phyloP scores from a whole-genome alignment of 257 asterid species.

The Scutellaria galericulata region DNA sequence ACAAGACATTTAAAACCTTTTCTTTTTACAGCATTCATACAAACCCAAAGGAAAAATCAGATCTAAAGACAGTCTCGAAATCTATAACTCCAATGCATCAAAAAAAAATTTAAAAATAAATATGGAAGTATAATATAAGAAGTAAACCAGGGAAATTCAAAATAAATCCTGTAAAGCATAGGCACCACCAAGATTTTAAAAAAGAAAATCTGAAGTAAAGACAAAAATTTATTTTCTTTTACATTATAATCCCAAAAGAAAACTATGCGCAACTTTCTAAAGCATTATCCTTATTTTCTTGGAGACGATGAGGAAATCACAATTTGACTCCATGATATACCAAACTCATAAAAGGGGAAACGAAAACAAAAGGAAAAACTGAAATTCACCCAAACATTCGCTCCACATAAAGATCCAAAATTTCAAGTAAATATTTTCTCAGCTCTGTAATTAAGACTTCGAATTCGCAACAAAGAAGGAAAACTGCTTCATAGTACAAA shows the following conservation, averaged over 20 bases:
- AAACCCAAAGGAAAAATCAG: constrained; percentile 1
- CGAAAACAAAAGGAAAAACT: neutral
- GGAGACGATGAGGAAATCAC: neutral
- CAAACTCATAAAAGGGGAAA: neutral
- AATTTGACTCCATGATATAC: neutral
- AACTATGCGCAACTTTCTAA: neutral
- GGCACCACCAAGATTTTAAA: constrained; percentile 21
- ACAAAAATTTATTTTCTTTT: neutral
- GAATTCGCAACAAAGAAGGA: neutral
- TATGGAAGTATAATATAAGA: neutral
- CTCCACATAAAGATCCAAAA: neutral
- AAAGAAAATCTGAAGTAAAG: neutral
- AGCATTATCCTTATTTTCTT: neutral
- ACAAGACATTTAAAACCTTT: neutral
- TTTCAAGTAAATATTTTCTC: neutral
- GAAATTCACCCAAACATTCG: neutral
- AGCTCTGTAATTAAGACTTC: neutral
- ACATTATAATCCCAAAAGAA: constrained; percentile 7
- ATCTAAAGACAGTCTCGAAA: constrained; percentile 20
- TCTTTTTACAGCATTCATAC: neutral
- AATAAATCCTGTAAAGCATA: constrained; percentile 21
- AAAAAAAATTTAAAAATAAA: neutral
- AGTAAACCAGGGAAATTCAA: neutral
- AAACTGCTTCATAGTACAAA: neutral
- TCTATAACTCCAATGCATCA: neutral